Evolutionary conservation across 805 yeast genomes (phyloP).

Genomic region (Saccharomycopsis fodiens): DNA sequence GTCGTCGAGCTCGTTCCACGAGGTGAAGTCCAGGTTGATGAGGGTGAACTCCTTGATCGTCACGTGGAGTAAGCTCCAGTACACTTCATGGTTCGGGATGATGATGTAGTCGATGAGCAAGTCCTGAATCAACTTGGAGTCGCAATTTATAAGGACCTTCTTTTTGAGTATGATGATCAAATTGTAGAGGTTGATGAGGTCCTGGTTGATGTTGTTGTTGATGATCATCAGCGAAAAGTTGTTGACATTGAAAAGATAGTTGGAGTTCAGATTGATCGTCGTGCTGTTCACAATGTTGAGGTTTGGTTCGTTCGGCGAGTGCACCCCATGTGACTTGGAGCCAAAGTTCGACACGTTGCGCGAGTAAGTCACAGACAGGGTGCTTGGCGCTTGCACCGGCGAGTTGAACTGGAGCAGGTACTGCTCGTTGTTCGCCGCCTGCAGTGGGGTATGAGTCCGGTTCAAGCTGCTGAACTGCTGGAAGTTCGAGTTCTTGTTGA

Average conservation of each 20-base stretch:
- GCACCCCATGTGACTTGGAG: conserved; percentile 21
- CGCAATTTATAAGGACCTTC: conserved; percentile 42
- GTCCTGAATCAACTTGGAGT: conserved; percentile 40
- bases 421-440: conserved; percentile 9
- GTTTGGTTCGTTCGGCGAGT: conserved; percentile 20
- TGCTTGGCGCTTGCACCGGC: conserved; percentile 18
- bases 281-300: conserved; percentile 20
- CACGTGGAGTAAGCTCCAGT: conserved; percentile 39
- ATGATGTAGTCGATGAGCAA: conserved; percentile 41
- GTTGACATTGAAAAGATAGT: conserved; percentile 18
- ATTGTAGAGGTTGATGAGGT: conserved; percentile 24
- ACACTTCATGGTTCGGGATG: conserved; percentile 32
- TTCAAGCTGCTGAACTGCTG: conserved; percentile 19
- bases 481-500: conserved; percentile 23
- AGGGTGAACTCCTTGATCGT: conserved; percentile 41
- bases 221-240: conserved; percentile 19
- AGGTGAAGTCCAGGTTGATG: conserved; percentile 19
- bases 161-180: conserved; percentile 39
- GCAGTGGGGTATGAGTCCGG: conserved; percentile 4
- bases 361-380: conserved; percentile 15
- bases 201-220: conserved; percentile 22
- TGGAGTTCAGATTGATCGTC: conserved; percentile 18
- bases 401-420: conserved; percentile 19
- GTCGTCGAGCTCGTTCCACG: conserved; percentile 18
- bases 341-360: conserved; percentile 18